Evolutionary conservation across 2,329 filamentous ascomycete genomes (phyloP).

Genomic region (Venturia nashicola): DNA sequence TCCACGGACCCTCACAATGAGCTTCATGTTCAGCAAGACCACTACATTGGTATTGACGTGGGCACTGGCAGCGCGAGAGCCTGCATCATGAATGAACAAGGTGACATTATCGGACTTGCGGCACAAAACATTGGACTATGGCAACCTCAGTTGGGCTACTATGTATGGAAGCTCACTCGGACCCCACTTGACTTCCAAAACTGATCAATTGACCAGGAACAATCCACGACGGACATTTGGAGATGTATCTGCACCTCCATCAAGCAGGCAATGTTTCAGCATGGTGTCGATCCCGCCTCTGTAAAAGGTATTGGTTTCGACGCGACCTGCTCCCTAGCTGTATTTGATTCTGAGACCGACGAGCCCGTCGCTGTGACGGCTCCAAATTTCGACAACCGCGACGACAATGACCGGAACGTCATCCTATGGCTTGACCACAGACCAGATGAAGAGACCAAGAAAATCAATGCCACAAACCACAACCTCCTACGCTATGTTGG

Average conservation of each 20-base stretch:
- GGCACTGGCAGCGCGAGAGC: conserved; percentile 91
- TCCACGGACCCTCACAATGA: conserved; percentile 9
- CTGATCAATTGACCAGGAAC: conserved; percentile 48
- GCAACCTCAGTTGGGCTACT: conserved; percentile 43
- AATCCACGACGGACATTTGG: conserved; percentile 98
- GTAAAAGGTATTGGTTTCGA: conserved; percentile 94
- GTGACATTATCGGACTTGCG: conserved; percentile 62
- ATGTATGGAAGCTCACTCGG: conserved; percentile 25
- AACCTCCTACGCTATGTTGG: conserved; percentile 92
- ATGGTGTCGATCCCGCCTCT: conserved; percentile 60
- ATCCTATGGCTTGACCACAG: conserved; percentile 97
- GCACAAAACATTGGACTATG: conserved; percentile 40
- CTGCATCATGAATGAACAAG: conserved; percentile 84
- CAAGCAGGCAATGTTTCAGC: conserved; percentile 67
- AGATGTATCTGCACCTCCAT: conserved; percentile 84
- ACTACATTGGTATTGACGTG: conserved; percentile 76
- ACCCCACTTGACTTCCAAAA: conserved; percentile 12
- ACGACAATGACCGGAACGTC: conserved; percentile 80
- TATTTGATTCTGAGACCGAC: conserved; percentile 80
- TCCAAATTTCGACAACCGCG: conserved; percentile 64
- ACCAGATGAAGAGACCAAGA: conserved; percentile 76
- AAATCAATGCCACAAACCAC: conserved; percentile 87
- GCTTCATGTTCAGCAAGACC: conserved; percentile 7
- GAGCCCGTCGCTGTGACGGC: conserved; percentile 86
- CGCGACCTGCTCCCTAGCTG: conserved; percentile 92